Percentiles rank a stretch among this genome's conserved stretches.
Evolutionary conservation across 176 grass and related monocot species (phyloP).

Genomic region (barley (Hordeum vulgare)): DNA sequence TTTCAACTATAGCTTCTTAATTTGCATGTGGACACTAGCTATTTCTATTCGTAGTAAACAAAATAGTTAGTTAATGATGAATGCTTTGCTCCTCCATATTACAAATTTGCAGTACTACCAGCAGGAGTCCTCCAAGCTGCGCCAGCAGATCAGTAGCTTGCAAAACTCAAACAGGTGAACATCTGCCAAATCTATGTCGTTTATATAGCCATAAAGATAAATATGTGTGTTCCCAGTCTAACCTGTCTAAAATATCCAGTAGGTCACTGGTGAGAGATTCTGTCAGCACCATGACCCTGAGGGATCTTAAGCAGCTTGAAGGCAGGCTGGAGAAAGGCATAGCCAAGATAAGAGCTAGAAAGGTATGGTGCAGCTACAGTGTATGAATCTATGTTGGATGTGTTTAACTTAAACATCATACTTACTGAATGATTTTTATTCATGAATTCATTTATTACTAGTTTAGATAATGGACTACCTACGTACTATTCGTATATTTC

Average conservation of each 20-base stretch:
- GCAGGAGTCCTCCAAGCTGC: slow-evolving; percentile 80
- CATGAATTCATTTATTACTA: not conserved
- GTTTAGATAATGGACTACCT: not conserved
- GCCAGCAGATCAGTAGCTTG: slow-evolving; percentile 50
- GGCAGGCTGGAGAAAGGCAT: slow-evolving; percentile 65
- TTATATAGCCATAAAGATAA: not conserved
- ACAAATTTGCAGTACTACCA: slow-evolving; percentile 62
- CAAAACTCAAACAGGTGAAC: slow-evolving; percentile 73
- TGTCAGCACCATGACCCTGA: slow-evolving; percentile 38
- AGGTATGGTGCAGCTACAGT: slow-evolving; percentile 37
- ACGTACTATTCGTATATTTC: not conserved
- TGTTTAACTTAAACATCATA: not conserved
- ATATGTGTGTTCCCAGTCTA: not conserved
- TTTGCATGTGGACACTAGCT: not conserved
- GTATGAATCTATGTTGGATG: not conserved
- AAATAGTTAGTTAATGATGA: not conserved
- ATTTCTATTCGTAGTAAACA: not conserved
- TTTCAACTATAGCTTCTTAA: not conserved
- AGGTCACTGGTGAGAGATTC: slow-evolving; percentile 61
- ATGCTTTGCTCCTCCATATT: not conserved
- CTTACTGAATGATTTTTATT: not conserved
- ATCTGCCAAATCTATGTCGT: not conserved
- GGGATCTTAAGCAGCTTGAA: slow-evolving; percentile 70
- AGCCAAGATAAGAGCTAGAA: slow-evolving; percentile 82
- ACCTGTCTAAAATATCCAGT: slow-evolving; percentile 18